A percentile compares a stretch with the other conserved stretches of the same genome.
Conservation (phyloP, 148 eudicot species). For the Heliosperma pusillum region DNA sequence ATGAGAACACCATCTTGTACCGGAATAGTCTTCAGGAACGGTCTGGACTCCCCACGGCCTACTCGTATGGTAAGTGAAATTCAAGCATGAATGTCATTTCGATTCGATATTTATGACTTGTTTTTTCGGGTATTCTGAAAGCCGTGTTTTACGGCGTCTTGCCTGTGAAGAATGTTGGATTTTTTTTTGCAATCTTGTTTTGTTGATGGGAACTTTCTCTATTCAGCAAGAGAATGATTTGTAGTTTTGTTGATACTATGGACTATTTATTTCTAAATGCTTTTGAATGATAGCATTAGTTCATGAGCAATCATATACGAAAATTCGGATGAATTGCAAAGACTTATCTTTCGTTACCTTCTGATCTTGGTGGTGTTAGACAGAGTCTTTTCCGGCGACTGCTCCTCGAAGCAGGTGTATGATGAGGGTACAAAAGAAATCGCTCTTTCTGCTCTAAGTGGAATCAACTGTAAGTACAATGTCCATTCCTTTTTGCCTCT, state of each 20-base stretch:
- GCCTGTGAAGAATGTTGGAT: neutral
- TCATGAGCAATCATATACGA: neutral
- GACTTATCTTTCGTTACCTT: constrained; percentile 1
- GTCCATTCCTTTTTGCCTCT: neutral
- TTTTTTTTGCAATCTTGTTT: neutral
- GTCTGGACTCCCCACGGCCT: constrained; percentile 87
- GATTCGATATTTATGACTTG: neutral
- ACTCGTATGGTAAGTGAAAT: constrained; percentile 66
- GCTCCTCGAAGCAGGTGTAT: constrained; percentile 73
- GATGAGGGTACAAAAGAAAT: constrained; percentile 85
- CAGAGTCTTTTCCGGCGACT: constrained; percentile 86
- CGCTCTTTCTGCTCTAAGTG: constrained; percentile 86
- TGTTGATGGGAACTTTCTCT: neutral
- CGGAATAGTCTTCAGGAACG: constrained; percentile 94
- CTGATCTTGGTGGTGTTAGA: constrained; percentile 41
- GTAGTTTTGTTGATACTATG: too few species aligned
- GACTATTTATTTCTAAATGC: neutral
- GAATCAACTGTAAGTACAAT: constrained; percentile 76
- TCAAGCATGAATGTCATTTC: neutral
- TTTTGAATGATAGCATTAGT: neutral
- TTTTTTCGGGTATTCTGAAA: neutral
- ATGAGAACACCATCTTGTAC: constrained; percentile 69
- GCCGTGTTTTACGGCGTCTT: neutral
- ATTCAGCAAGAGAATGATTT: neutral
- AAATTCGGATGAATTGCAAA: neutral